These are phyloP conservation scores for Cornus florida DNA, from an alignment of 148 eudicot species.

Conservation along the genomic window DNA sequence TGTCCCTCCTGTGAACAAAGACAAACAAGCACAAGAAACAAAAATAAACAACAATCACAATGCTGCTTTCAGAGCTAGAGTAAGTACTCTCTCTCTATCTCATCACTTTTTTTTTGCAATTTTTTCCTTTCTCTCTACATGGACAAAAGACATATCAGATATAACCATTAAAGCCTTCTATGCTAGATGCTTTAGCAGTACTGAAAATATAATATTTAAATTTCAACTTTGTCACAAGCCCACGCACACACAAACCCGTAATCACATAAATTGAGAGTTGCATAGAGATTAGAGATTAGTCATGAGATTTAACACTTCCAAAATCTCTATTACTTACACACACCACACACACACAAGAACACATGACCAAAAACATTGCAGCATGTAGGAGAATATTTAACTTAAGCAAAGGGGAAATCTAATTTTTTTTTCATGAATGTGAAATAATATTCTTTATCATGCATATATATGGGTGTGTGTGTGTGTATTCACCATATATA, in stretches of 20 bases:
- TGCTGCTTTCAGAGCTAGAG: neutral
- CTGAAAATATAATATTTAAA: neutral
- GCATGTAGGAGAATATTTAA: neutral
- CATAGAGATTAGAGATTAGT: neutral
- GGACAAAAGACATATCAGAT: neutral
- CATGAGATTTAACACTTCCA: neutral
- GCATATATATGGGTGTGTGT: no score
- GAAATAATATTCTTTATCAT: neutral
- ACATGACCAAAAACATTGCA: neutral
- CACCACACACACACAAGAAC: neutral
- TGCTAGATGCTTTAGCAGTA: neutral
- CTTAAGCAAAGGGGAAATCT: neutral
- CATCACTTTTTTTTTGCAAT: neutral
- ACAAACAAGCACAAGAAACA: constrained; percentile 22
- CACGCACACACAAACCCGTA: no score
- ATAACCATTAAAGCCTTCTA: constrained; percentile 6
- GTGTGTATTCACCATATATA: no score
- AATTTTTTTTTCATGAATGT: neutral
- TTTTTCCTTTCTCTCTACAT: neutral
- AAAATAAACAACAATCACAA: constrained; percentile 12
- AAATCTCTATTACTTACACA: neutral
- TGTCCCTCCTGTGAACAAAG: constrained; percentile 69
- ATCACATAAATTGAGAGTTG: neutral
- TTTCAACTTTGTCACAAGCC: neutral
- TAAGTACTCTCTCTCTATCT: constrained; percentile 14